Conservation (phyloP, 495 filamentous ascomycete genomes). For the Sphaerosporella brunnea region DNA sequence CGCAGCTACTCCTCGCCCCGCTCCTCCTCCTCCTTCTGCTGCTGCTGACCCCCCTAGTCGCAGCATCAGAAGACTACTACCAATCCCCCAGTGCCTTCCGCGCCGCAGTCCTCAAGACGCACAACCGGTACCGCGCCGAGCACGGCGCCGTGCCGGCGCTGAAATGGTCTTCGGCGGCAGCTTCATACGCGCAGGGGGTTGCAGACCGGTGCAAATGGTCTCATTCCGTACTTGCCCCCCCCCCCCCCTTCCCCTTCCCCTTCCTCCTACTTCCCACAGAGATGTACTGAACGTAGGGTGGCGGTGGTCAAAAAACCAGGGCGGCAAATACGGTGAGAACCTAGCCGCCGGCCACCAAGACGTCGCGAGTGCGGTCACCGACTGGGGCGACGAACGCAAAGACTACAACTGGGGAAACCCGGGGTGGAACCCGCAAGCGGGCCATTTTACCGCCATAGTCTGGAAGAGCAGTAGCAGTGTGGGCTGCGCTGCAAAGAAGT, state of each 20-base stretch:
- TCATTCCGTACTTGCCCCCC: background rate
- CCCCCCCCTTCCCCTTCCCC: background rate
- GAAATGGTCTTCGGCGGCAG: background rate
- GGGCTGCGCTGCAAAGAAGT: background rate
- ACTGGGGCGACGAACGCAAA: background rate
- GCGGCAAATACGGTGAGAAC: conserved; percentile 1
- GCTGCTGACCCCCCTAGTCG: background rate
- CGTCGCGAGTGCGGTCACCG: background rate
- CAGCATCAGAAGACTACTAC: background rate
- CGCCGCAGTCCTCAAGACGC: background rate
- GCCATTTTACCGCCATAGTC: background rate
- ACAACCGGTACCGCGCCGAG: background rate
- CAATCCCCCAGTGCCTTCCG: background rate
- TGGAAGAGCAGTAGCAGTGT: background rate
- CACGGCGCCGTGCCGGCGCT: background rate
- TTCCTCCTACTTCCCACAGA: no score
- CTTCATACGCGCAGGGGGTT: background rate
- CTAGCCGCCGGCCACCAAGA: background rate
- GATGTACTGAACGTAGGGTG: no score
- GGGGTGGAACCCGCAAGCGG: background rate
- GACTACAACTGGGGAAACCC: background rate
- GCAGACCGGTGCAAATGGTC: background rate
- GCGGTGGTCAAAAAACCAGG: background rate
- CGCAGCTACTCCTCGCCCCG: no score
- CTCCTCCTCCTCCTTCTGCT: background rate